Conservation (phyloP, 306 rosid genomes). For the Hippophae tibetana region DNA sequence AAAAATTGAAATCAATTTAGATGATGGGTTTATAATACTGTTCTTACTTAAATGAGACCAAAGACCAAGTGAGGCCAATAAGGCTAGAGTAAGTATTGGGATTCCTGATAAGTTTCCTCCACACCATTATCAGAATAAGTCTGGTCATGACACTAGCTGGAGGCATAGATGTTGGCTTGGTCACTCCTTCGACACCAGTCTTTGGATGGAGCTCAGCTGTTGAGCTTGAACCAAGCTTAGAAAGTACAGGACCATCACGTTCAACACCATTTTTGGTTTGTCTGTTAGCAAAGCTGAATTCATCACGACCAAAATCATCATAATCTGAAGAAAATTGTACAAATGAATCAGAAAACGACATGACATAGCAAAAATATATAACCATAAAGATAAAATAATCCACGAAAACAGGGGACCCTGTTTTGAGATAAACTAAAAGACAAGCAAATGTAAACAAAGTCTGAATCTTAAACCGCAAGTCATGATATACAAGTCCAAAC, state of each 20-base stretch:
- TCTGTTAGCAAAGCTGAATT: constrained; percentile 79
- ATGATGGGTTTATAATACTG: background rate
- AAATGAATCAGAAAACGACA: background rate
- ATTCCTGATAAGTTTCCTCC: constrained; percentile 71
- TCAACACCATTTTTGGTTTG: constrained; percentile 43
- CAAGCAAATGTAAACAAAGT: background rate
- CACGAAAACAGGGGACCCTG: constrained; percentile 15
- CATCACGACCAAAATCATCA: constrained; percentile 63
- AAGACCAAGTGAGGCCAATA: constrained; percentile 76
- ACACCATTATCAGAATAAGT: constrained; percentile 74
- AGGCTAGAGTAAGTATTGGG: constrained; percentile 84
- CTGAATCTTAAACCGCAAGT: too few relatives aligned
- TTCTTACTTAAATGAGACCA: constrained; percentile 60
- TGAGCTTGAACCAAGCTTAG: constrained; percentile 76
- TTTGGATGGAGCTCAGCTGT: constrained; percentile 75
- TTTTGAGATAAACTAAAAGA: background rate
- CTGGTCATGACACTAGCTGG: constrained; percentile 85
- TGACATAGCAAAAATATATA: background rate
- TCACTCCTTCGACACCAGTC: constrained; percentile 25
- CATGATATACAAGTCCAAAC: background rate
- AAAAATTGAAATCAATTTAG: background rate
- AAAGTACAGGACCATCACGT: constrained; percentile 60
- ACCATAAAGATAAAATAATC: constrained; percentile 12
- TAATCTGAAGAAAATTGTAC: constrained; percentile 35
- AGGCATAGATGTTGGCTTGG: constrained; percentile 56